Evolutionary conservation across 2,329 filamentous ascomycete genomes (phyloP).

Genomic region (Dichotomopilus funicola): DNA sequence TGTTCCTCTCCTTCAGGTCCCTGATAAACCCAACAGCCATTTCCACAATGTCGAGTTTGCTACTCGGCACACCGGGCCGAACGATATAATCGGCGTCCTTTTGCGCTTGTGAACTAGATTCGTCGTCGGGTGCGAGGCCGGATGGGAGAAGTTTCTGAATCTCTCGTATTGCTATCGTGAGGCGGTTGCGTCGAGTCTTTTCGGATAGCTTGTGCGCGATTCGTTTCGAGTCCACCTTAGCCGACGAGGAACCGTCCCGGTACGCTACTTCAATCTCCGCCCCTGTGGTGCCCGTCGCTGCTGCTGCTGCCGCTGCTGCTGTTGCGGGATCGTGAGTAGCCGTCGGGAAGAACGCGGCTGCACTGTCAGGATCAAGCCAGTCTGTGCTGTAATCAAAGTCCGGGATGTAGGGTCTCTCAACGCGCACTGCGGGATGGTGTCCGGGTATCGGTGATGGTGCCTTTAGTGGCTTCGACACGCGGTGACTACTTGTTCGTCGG

Average conservation of each 20-base stretch:
- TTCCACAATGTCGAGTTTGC: conserved; percentile 25
- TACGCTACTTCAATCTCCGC: conserved; percentile 9
- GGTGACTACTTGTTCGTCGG: conserved; percentile 10
- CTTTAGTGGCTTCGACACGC: conserved; percentile 10
- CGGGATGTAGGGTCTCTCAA: conserved; percentile 3
- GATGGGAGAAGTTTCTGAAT: conserved; percentile 24
- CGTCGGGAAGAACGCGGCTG: conserved; percentile 1
- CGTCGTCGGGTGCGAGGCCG: background rate
- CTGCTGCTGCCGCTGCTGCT: background rate
- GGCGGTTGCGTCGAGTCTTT: conserved; percentile 22
- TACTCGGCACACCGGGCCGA: conserved; percentile 13
- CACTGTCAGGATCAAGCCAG: conserved; percentile 4
- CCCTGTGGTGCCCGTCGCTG: background rate
- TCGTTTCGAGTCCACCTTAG: conserved; percentile 20
- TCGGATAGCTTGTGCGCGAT: conserved; percentile 26
- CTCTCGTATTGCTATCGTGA: conserved; percentile 24
- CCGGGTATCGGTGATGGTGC: background rate
- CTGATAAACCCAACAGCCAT: conserved; percentile 24
- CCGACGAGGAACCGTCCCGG: conserved; percentile 9
- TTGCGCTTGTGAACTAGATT: background rate
- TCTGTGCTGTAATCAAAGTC: conserved; percentile 9
- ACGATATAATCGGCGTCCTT: conserved; percentile 8
- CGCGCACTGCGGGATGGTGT: background rate
- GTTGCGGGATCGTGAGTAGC: background rate
- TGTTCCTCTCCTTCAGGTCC: conserved; percentile 20